Percentiles rank a stretch among this genome's conserved stretches.
phyloP scores from a whole-genome alignment of 768 basidiomycete species.

The Psilocybe azurescens region DNA sequence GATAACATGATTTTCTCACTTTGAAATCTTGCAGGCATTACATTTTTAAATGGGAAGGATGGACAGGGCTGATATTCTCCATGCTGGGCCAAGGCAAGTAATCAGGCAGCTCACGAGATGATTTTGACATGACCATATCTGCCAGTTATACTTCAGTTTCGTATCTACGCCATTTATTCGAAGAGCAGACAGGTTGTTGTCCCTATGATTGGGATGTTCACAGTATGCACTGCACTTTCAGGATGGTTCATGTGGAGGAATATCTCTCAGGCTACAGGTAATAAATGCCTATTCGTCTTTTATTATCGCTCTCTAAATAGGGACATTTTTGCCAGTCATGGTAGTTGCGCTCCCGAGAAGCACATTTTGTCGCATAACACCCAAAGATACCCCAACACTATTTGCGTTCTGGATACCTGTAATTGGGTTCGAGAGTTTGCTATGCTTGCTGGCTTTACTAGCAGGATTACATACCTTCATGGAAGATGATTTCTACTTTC shows the following conservation, averaged over 20 bases:
- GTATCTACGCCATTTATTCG: slow-evolving; percentile 7
- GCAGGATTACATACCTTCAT: neutral
- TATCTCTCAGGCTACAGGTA: neutral
- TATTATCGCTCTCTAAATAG: neutral
- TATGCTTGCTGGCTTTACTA: neutral
- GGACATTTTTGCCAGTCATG: neutral
- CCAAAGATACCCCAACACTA: neutral
- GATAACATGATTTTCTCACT: too few species aligned
- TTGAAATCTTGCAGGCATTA: neutral
- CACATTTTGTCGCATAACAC: neutral
- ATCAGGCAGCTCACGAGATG: too few species aligned
- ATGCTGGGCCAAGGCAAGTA: slow-evolving; percentile 4
- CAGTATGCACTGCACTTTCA: neutral
- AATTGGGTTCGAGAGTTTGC: neutral
- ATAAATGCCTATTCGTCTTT: neutral
- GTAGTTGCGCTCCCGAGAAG: neutral
- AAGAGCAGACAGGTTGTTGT: neutral
- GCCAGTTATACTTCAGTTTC: slow-evolving; percentile 5
- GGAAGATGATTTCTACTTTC: neutral
- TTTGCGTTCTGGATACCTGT: slow-evolving; percentile 11
- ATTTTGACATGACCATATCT: too few species aligned
- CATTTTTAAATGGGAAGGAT: slow-evolving; percentile 8
- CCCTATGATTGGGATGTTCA: neutral
- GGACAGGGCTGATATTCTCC: slow-evolving; percentile 1
- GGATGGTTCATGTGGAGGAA: neutral